Percentiles rank a stretch among this genome's conserved stretches.
Evolutionary conservation across 2,329 filamentous ascomycete genomes (phyloP).

Genomic region (Calonectria ilicicola): DNA sequence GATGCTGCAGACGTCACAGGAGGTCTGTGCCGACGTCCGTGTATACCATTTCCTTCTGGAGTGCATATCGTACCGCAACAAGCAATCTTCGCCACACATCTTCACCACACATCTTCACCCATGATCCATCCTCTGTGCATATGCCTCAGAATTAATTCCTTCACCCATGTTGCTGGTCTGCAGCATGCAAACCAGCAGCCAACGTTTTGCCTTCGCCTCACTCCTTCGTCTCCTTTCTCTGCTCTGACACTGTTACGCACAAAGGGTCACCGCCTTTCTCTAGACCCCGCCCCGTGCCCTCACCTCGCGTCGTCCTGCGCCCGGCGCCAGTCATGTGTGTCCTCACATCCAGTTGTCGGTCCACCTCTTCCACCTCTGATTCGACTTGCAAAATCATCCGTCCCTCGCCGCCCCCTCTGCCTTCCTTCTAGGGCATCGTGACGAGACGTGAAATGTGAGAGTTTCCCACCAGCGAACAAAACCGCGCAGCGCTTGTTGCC

Average conservation of each 20-base stretch:
- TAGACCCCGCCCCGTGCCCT: constrained; percentile 32
- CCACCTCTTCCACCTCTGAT: constrained; percentile 15
- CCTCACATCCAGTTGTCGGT: constrained; percentile 17
- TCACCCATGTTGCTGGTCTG: neutral
- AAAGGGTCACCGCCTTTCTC: constrained; percentile 24
- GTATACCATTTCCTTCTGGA: neutral
- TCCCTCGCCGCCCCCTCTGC: neutral
- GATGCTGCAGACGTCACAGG: neutral
- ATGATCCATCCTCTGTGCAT: constrained; percentile 4
- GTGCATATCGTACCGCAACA: neutral
- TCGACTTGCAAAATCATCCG: neutral
- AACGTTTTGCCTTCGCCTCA: constrained; percentile 22
- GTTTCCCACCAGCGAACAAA: neutral
- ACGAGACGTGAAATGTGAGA: neutral
- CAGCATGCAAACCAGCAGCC: constrained; percentile 6
- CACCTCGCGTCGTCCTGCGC: constrained; percentile 28
- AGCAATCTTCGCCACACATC: neutral
- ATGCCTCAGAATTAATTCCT: constrained; percentile 5
- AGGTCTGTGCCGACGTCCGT: constrained; percentile 4
- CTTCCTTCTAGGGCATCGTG: neutral
- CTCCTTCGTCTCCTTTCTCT: constrained; percentile 4
- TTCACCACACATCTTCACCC: neutral
- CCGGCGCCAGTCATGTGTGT: constrained; percentile 37
- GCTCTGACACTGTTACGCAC: constrained; percentile 20
- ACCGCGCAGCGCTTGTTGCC: neutral